Base-by-base conservation (phyloP, 306 rosid genomes). In the Inga laurina region DNA sequence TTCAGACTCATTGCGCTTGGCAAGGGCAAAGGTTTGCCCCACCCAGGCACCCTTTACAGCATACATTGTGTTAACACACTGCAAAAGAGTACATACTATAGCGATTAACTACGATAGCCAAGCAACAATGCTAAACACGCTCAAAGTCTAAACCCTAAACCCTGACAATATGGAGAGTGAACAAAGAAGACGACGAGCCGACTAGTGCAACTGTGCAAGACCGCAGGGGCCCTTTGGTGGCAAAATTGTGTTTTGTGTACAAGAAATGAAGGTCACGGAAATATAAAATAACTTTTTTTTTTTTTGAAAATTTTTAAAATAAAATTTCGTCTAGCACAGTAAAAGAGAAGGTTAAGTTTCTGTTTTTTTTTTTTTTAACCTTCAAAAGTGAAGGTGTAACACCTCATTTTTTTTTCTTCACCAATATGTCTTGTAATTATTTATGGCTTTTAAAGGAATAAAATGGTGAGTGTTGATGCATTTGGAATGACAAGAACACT, bases 11-110 rank as follows among this genome's bases (percentile, higher is more conserved):
- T 94, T 97, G 66, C 84, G 83, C 84, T 88, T 92, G 37, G 99
- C 98, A 30, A 97, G 94, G 87, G 97, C 99, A 88, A 94, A 93
- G 5, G 97, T 89, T 88, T 82, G 90, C 84, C 95, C 96, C 18
- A 82, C 86, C 94, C 97, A 91, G 8, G 98, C 92, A 84, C 90
- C 85, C 88, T 90, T 92, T 27, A 92, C 21, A 49, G 95, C 86
- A 84, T 90, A 85, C 99, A 97, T 97, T 84, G 77, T 75, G 81
- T 82, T 71, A 81, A 34, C 56, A 32, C 41, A 34, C 32, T 51
- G 59, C 45, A 80, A 66, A 80, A 82, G 90, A 87, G 86, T 85
- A 86, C 32, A 75, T 46, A 86, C 62, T 27, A 78, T 27, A 16
- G 24, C 10, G 37, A 24, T 22, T 39, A 10, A 44, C n/a, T 52